Evolutionary conservation across 139 green algal species (phyloP).

Genomic region (Chlorella sp.): DNA sequence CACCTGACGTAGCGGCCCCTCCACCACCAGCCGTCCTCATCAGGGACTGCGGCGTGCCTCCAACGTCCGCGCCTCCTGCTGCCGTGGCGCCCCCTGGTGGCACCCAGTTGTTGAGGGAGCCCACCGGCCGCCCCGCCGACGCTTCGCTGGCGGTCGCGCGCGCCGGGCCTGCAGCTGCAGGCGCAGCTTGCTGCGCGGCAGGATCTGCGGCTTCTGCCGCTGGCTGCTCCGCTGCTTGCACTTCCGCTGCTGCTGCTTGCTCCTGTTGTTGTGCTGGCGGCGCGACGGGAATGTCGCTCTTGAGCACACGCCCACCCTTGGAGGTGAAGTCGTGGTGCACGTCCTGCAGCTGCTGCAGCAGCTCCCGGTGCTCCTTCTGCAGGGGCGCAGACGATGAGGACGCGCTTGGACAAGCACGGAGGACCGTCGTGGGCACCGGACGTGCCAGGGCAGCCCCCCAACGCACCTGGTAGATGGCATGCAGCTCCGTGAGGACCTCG

Average conservation of each 20-base stretch:
- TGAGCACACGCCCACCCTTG: background rate
- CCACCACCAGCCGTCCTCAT: background rate
- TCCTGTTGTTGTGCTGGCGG: background rate
- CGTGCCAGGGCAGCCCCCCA: background rate
- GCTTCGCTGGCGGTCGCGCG: no score
- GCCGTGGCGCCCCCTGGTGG: background rate
- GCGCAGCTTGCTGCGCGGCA: background rate
- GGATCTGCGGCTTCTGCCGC: background rate
- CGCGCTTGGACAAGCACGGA: background rate
- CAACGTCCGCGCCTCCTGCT: no score
- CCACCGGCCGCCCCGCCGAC: background rate
- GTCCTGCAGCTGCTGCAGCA: background rate
- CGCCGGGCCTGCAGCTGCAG: background rate
- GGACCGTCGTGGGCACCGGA: background rate
- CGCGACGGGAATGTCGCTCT: background rate
- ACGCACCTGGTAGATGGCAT: background rate
- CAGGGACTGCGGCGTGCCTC: background rate
- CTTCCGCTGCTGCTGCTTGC: background rate
- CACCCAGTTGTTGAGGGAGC: background rate
- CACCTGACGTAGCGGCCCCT: background rate
- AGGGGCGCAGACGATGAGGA: background rate
- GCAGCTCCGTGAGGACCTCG: background rate
- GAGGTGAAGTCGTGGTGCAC: background rate
- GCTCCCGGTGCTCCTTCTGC: background rate
- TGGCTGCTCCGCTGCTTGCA: background rate